phyloP scores from a whole-genome alignment of 2,329 filamentous ascomycete species.

The Diaporthe ampelina region DNA sequence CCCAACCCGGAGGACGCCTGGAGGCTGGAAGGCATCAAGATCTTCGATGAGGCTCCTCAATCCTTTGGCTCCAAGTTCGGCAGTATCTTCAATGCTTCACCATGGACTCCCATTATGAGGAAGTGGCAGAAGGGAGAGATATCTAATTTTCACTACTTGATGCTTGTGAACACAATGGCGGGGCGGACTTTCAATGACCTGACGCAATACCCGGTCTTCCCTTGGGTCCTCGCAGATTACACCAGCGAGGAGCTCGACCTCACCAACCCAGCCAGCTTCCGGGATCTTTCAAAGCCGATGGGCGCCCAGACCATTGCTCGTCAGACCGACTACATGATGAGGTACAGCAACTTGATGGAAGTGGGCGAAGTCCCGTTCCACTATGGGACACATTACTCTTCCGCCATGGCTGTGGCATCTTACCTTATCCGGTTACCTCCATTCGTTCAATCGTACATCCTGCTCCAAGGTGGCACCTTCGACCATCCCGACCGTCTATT shows the following conservation, averaged over 20 bases:
- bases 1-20: conserved; percentile 89
- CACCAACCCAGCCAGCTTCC: conserved; percentile 85
- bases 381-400: conserved; percentile 98
- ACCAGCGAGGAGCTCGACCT: conserved; percentile 93
- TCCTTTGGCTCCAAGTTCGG: conserved; percentile 89
- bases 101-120: conserved; percentile 86
- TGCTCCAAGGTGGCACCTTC: conserved; percentile 95
- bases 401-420: conserved; percentile 97
- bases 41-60: conserved; percentile 70
- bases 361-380: conserved; percentile 96
- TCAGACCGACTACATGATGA: conserved; percentile 83
- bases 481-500: conserved; percentile 97
- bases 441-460: conserved; percentile 94
- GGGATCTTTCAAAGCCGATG: conserved; percentile 96
- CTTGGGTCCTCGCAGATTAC: conserved; percentile 97
- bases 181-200: conserved; percentile 97
- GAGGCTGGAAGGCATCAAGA: conserved; percentile 88
- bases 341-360: conserved; percentile 89
- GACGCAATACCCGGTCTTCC: conserved; percentile 98
- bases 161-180: conserved; percentile 98
- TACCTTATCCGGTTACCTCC: conserved; percentile 96
- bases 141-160: conserved; percentile 98
- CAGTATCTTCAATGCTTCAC: conserved; percentile 88
- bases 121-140: conserved; percentile 95
- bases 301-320: conserved; percentile 86